A percentile compares a stretch with the other conserved stretches of the same genome.
Conservation (phyloP, 1,284 basidiomycete genomes). For the Agaricales sp. region DNA sequence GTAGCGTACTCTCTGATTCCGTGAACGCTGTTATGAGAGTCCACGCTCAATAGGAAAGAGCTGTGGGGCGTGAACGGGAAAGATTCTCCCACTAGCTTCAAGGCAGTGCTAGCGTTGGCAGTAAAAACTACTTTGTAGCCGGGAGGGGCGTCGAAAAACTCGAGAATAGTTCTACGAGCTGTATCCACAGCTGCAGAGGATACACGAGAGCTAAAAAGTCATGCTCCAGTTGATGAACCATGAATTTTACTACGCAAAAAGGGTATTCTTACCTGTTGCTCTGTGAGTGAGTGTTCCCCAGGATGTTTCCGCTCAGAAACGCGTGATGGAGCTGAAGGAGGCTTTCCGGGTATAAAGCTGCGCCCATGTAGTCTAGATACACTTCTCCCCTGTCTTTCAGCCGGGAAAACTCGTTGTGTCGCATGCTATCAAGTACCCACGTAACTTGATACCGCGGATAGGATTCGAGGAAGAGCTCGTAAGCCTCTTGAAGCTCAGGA, state of each 20-base stretch:
- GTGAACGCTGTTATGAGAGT: slow-evolving; percentile 79
- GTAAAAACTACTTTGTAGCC: slow-evolving; percentile 77
- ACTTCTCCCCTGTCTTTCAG: slow-evolving; percentile 53
- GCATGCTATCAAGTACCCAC: slow-evolving; percentile 61
- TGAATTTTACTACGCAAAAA: neutral
- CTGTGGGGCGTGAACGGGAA: slow-evolving; percentile 56
- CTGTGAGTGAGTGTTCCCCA: slow-evolving; percentile 77
- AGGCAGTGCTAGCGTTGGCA: slow-evolving; percentile 64
- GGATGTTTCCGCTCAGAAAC: slow-evolving; percentile 52
- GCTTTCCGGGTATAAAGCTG: slow-evolving; percentile 64
- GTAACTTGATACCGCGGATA: slow-evolving; percentile 41
- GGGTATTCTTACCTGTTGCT: slow-evolving; percentile 53
- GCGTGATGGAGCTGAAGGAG: slow-evolving; percentile 58
- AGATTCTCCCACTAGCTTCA: slow-evolving; percentile 74
- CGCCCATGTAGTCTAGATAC: slow-evolving; percentile 81
- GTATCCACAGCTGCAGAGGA: slow-evolving; percentile 55
- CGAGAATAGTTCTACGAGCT: slow-evolving; percentile 60
- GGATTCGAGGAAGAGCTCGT: neutral
- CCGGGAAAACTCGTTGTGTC: slow-evolving; percentile 55
- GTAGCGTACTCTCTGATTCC: slow-evolving; percentile 67
- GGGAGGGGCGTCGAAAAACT: slow-evolving; percentile 64
- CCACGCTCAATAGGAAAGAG: slow-evolving; percentile 52
- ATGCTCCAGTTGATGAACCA: neutral
- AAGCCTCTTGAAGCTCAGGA: neutral
- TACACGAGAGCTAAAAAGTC: slow-evolving; percentile 49